Evolutionary conservation across 2,329 filamentous ascomycete genomes (phyloP), one percentile per base, ranked within the genome.

Genomic region (Erysiphe pulchra): DNA sequence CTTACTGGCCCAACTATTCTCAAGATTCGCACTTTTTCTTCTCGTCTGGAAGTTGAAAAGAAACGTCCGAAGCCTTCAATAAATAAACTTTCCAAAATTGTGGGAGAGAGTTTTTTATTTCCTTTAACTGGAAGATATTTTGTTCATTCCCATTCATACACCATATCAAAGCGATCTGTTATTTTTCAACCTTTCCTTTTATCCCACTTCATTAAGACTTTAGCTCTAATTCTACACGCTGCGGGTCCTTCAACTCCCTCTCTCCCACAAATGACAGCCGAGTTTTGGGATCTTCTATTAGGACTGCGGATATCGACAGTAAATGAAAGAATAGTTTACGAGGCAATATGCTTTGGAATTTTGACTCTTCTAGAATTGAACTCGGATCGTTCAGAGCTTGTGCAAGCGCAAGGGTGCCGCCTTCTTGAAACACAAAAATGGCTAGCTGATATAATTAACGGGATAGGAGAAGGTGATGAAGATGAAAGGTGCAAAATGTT

Each of bases 21-120:
- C 41, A 95, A 95, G 63, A 72, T 95, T 18, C 76, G 83, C 28
- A 92, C 79, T 2, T 93, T 95, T 61, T 87, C 79, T 11, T 82
- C 80, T 0, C 75, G 80, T 16, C 75, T 86, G 59, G 67, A 73
- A 47, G 68, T 77, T 16, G 70, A 79, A 54, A 71, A 70, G 47
- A 68, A 65, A 45, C 62, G 63, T 12, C 60, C 63, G 45, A 70
- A 70, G 46, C 64, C 75, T 3, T 77, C 79, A 13, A 71, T 79
- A 11, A 93, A 92, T 56, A 77, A 77, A 9, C 75, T 92, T 0
- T 79, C 86, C 36, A 73, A 77, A 44, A 65, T 92, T 24, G 73
- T 95, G 24, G 71, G 76, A 0, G 67, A 75, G 0, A 71, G 70
- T 14, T 90, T 94, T 65, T 94, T 95, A 70, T 80, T 80, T 51